Evolutionary conservation across 495 filamentous ascomycete genomes (phyloP).

Genomic region (Podospora bellae-mahoneyi): DNA sequence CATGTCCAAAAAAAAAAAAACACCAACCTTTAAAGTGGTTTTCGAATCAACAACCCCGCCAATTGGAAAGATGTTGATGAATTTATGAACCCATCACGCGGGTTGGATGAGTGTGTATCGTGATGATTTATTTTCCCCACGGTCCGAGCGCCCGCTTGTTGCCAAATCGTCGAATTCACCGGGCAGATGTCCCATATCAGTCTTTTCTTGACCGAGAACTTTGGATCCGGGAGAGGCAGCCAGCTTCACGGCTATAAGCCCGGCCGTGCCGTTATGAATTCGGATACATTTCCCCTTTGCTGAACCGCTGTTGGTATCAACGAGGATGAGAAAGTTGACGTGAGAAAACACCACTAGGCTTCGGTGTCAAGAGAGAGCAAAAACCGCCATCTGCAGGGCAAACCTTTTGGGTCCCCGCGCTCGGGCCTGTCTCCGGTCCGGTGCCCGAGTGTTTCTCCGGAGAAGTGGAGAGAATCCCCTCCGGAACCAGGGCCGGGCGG

Average conservation of each 20-base stretch:
- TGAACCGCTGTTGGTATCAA: background rate
- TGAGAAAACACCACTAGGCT: background rate
- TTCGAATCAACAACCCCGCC: background rate
- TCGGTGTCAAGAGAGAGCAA: background rate
- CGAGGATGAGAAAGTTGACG: background rate
- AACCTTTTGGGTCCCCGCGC: background rate
- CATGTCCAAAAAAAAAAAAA: background rate
- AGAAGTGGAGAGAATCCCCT: background rate
- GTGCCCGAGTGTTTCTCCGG: background rate
- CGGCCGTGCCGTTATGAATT: slow-evolving; percentile 4
- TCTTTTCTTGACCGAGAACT: background rate
- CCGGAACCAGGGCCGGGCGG: background rate
- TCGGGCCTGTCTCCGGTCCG: slow-evolving; percentile 1
- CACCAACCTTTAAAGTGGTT: background rate
- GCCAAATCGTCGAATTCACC: background rate
- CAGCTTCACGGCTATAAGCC: slow-evolving; percentile 10
- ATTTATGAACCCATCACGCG: background rate
- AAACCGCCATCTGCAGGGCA: background rate
- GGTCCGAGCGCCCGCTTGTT: background rate
- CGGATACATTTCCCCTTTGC: no score
- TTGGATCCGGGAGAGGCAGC: background rate
- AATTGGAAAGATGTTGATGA: background rate
- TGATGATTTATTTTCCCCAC: slow-evolving; percentile 1
- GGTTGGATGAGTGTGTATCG: background rate
- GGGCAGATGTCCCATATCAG: background rate